These are phyloP conservation scores for Avena atlantica DNA, from an alignment of 176 grass and related monocot genomes.

Conservation along the genomic window DNA sequence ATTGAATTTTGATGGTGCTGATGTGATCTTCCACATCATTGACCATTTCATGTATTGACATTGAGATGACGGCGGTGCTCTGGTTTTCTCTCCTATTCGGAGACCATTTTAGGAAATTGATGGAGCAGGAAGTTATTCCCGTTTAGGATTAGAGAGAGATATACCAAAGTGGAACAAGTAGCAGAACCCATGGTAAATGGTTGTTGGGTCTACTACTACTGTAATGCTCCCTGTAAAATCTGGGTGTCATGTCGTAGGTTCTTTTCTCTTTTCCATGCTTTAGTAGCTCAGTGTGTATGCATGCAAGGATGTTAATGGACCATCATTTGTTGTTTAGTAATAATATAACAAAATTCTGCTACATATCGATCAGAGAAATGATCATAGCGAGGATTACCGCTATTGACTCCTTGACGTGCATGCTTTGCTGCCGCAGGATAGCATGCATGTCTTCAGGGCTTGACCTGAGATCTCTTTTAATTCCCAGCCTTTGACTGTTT, in stretches of 20 bases:
- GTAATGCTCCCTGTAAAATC: background rate
- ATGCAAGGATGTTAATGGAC: constrained; percentile 5
- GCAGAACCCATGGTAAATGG: background rate
- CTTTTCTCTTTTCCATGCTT: background rate
- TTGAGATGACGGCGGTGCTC: background rate
- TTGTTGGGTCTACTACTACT: background rate
- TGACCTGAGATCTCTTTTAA: constrained; percentile 49
- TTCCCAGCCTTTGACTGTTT: constrained; percentile 22
- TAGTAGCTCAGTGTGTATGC: constrained; percentile 8
- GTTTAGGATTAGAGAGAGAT: background rate
- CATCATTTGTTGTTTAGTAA: constrained; percentile 4
- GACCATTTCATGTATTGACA: constrained; percentile 74
- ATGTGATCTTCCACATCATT: constrained; percentile 94
- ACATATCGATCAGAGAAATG: constrained; percentile 36
- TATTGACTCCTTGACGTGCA: constrained; percentile 52
- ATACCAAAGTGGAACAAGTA: constrained; percentile 9
- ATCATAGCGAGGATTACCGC: constrained; percentile 34
- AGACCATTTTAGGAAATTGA: background rate
- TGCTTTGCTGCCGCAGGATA: background rate
- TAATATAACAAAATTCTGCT: constrained; percentile 12
- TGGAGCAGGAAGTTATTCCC: background rate
- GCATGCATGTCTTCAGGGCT: background rate
- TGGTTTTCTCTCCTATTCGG: constrained; percentile 15
- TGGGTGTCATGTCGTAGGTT: constrained; percentile 24
- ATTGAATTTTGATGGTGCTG: constrained; percentile 78